phyloP scores from a whole-genome alignment of 2,329 filamentous ascomycete species.

The Talaromyces marneffei region DNA sequence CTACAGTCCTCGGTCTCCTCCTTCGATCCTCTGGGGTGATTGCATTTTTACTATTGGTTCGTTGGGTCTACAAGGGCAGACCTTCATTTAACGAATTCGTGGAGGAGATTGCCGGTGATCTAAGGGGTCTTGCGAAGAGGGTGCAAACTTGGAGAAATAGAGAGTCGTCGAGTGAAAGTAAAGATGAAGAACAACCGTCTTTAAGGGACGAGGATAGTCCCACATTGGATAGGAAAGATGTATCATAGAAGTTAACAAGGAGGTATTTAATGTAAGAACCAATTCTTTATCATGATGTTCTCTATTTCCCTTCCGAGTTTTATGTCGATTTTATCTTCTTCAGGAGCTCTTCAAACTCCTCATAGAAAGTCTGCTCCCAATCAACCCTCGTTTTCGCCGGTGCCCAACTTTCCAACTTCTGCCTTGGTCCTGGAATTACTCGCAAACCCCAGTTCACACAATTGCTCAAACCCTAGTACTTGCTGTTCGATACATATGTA shows the following conservation, averaged over 20 bases:
- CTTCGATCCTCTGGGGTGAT: not conserved
- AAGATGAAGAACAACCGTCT: slow-evolving; percentile 6
- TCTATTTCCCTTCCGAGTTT: not conserved
- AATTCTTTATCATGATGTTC: not conserved
- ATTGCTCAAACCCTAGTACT: too few relatives aligned
- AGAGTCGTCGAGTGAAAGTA: not conserved
- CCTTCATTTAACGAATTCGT: slow-evolving; percentile 2
- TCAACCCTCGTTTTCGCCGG: slow-evolving; percentile 4
- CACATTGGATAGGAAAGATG: not conserved
- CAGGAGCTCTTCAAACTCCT: slow-evolving; percentile 1
- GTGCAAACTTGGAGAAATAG: not conserved
- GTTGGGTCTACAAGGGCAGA: slow-evolving; percentile 8
- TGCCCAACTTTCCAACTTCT: slow-evolving; percentile 3
- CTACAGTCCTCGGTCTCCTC: not conserved
- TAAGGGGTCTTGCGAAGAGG: not conserved
- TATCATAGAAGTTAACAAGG: not conserved
- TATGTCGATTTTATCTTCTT: not conserved
- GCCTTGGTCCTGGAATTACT: slow-evolving; percentile 5
- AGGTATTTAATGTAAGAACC: not conserved
- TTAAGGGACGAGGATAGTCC: not conserved
- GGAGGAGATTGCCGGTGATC: not conserved
- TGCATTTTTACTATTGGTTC: not conserved
- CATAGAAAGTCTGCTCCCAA: slow-evolving; percentile 1
- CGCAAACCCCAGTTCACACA: slow-evolving; percentile 6
- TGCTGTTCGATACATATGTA: too few relatives aligned